These are phyloP conservation scores for Colletotrichum salicis DNA, from an alignment of 2,329 filamentous ascomycete genomes.

Conservation along the genomic window DNA sequence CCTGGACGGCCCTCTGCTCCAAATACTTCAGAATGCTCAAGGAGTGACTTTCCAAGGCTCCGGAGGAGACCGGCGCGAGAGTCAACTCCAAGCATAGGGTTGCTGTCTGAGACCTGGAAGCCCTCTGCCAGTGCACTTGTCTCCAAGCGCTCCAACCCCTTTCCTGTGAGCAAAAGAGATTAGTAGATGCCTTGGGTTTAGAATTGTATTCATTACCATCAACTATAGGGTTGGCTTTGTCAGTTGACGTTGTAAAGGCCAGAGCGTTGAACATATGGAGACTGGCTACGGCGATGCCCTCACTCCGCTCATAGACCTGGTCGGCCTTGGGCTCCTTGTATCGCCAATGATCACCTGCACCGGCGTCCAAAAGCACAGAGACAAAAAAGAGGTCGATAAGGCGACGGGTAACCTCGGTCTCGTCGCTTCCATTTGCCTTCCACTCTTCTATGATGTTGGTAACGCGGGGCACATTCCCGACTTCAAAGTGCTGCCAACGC, in stretches of 20 bases:
- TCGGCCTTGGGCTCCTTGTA: constrained; percentile 53
- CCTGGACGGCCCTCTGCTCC: constrained; percentile 56
- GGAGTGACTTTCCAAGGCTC: constrained; percentile 54
- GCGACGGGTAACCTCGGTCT: constrained; percentile 60
- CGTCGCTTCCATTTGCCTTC: constrained; percentile 53
- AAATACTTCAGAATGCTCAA: constrained; percentile 51
- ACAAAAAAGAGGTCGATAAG: constrained; percentile 71
- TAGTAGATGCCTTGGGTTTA: not conserved
- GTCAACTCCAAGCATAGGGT: constrained; percentile 57
- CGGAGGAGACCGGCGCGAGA: constrained; percentile 55
- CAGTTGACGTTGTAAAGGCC: constrained; percentile 46
- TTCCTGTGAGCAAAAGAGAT: constrained; percentile 36
- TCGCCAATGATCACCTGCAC: constrained; percentile 61
- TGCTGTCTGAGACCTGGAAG: constrained; percentile 56
- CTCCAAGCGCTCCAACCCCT: constrained; percentile 48
- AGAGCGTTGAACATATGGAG: constrained; percentile 60
- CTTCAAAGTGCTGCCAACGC: constrained; percentile 72
- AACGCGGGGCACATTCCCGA: constrained; percentile 63
- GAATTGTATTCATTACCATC: constrained; percentile 44
- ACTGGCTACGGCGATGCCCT: constrained; percentile 62
- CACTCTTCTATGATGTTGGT: constrained; percentile 56
- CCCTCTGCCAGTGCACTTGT: constrained; percentile 46
- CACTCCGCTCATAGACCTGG: constrained; percentile 53
- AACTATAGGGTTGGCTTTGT: constrained; percentile 40
- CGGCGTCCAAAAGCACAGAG: constrained; percentile 67